phyloP scores from a whole-genome alignment of 139 green algal species.

The Desmodesmus armatus region DNA sequence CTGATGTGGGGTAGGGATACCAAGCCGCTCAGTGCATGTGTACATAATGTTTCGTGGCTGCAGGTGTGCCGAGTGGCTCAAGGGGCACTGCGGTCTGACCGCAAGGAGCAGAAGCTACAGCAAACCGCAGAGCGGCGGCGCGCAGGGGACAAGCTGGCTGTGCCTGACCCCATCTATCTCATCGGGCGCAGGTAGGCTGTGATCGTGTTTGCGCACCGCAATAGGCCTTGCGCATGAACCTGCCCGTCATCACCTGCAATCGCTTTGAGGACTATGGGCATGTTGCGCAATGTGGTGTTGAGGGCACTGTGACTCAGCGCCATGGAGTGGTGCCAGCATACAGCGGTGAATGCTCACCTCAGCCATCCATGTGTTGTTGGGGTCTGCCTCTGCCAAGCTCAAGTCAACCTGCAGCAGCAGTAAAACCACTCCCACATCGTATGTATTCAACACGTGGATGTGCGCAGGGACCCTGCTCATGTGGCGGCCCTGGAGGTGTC shows the following conservation, averaged over 20 bases:
- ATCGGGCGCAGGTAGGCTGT: slow-evolving; percentile 37
- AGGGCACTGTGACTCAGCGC: too few species aligned
- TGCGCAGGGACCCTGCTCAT: slow-evolving; percentile 41
- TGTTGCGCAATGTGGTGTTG: too few species aligned
- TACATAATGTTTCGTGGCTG: background rate
- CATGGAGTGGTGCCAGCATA: too few species aligned
- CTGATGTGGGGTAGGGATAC: too few species aligned
- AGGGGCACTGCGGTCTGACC: slow-evolving; percentile 31
- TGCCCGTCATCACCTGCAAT: too few species aligned
- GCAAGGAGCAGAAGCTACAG: slow-evolving; percentile 30
- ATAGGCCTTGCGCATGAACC: too few species aligned
- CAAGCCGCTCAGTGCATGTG: background rate
- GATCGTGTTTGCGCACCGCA: too few species aligned
- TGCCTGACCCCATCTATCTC: slow-evolving; percentile 48
- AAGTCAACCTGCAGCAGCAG: background rate
- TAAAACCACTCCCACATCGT: too few species aligned
- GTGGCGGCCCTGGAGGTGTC: slow-evolving; percentile 40
- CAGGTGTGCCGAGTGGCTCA: slow-evolving; percentile 45
- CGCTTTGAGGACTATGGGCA: too few species aligned
- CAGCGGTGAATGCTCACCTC: too few species aligned
- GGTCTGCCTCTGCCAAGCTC: background rate
- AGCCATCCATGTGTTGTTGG: background rate
- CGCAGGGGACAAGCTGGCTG: slow-evolving; percentile 40
- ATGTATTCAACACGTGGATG: too few species aligned
- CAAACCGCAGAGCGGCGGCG: slow-evolving; percentile 24